These are phyloP conservation scores for Lasiosphaeriaceae sp. DNA, from an alignment of 495 filamentous ascomycete genomes.

Conservation along the genomic window DNA sequence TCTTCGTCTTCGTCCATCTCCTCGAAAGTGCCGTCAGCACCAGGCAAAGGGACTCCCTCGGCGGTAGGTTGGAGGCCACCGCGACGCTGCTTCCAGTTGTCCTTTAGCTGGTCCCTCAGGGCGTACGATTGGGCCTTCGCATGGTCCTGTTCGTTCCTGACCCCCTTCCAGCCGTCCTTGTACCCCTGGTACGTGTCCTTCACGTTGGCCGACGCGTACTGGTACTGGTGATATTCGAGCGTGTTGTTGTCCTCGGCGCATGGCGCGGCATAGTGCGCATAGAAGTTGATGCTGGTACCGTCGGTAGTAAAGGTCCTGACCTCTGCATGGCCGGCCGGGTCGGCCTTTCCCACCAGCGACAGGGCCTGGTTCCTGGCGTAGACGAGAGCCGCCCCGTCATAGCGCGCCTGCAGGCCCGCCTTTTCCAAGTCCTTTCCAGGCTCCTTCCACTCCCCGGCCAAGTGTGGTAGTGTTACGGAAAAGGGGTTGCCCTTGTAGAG, in stretches of 20 bases:
- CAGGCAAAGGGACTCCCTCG: not conserved
- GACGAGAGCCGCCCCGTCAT: not conserved
- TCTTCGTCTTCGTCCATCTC: too few species aligned
- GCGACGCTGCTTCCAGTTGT: not conserved
- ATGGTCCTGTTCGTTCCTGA: not conserved
- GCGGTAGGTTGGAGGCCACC: not conserved
- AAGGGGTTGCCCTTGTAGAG: conserved; percentile 22
- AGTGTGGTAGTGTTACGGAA: conserved; percentile 26
- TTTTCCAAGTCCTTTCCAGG: conserved; percentile 17
- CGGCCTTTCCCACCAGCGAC: not conserved
- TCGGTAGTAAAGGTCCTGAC: not conserved
- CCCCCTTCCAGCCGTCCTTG: not conserved
- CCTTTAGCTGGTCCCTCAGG: not conserved
- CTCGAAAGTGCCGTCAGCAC: not conserved
- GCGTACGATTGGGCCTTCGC: not conserved
- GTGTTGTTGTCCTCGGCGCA: not conserved
- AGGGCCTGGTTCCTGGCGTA: not conserved
- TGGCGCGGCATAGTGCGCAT: not conserved
- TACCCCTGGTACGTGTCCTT: not conserved
- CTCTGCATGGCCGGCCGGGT: not conserved
- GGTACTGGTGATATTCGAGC: not conserved
- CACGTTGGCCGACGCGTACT: not conserved
- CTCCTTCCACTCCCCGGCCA: conserved; percentile 33
- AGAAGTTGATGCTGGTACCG: not conserved
- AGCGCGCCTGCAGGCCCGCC: conserved; percentile 8